Evolutionary conservation across 106 monocot species (phyloP).

Genomic region (Acorus gramineus): DNA sequence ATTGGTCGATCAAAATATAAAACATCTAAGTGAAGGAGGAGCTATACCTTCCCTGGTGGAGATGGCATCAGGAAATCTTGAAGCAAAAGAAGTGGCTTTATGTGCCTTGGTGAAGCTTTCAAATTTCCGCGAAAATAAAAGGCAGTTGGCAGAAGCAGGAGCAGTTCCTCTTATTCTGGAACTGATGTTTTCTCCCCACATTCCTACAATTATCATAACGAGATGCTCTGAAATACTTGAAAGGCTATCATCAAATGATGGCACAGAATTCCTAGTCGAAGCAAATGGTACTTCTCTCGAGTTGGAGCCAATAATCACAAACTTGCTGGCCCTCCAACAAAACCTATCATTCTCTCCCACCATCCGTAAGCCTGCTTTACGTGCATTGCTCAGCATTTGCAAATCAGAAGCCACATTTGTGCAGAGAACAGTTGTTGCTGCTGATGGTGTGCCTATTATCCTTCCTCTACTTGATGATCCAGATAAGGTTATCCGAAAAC

Average conservation of each 20-base stretch:
- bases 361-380: slow-evolving; percentile 5
- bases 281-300: background rate
- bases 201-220: slow-evolving; percentile 1
- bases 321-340: slow-evolving; percentile 4
- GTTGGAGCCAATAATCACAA: slow-evolving; percentile 8
- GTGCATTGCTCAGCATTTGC: slow-evolving; percentile 8
- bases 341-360: background rate
- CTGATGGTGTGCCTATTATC: slow-evolving; percentile 6
- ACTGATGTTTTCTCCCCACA: slow-evolving; percentile 3
- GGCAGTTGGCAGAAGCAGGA: slow-evolving; percentile 1
- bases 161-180: slow-evolving; percentile 9
- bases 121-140: slow-evolving; percentile 4
- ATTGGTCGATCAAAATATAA: slow-evolving; percentile 13
- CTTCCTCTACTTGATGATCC: slow-evolving; percentile 14
- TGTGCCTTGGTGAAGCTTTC: slow-evolving; percentile 11
- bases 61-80: slow-evolving; percentile 9
- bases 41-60: slow-evolving; percentile 10
- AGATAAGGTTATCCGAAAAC: slow-evolving; percentile 7
- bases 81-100: slow-evolving; percentile 14
- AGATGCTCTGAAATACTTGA: slow-evolving; percentile 17
- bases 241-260: slow-evolving; percentile 4
- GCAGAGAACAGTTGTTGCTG: background rate
- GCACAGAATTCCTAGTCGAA: slow-evolving; percentile 13
- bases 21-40: slow-evolving; percentile 13
- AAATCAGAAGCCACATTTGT: slow-evolving; percentile 1